Conservation (phyloP, 305 asterid genomes). For the Ilex paraguariensis region DNA sequence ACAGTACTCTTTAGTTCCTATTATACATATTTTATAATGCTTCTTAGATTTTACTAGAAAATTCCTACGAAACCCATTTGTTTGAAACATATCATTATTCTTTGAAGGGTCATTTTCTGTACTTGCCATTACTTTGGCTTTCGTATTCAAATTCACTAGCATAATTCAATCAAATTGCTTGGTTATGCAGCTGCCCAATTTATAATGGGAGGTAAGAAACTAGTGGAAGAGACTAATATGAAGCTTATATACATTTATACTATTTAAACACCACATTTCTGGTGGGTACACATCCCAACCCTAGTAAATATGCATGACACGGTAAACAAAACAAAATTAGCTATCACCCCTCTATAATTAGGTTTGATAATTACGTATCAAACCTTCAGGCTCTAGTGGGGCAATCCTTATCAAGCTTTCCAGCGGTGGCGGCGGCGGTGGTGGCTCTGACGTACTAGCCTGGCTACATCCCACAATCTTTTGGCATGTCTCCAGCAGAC, state of each 20-base stretch:
- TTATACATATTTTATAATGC: too few species aligned
- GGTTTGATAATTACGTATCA: constrained; percentile 11
- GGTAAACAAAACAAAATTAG: not conserved
- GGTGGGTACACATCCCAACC: not conserved
- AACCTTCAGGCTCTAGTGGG: constrained; percentile 25
- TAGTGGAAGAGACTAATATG: not conserved
- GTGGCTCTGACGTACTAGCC: not conserved
- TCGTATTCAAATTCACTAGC: too few species aligned
- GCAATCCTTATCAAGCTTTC: constrained; percentile 17
- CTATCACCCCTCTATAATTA: not conserved
- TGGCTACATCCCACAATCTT: not conserved
- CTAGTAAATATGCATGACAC: too few species aligned
- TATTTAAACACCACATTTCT: not conserved
- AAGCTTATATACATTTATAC: constrained; percentile 1
- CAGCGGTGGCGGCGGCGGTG: not conserved
- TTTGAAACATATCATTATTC: too few species aligned
- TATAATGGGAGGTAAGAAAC: too few species aligned
- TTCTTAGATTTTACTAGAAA: too few species aligned
- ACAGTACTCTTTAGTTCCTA: too few species aligned
- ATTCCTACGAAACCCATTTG: too few species aligned
- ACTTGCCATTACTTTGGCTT: too few species aligned
- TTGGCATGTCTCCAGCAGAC: constrained; percentile 11
- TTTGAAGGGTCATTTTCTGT: too few species aligned
- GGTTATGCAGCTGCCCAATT: too few species aligned
- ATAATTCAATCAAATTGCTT: too few species aligned